Percentiles rank a stretch among this genome's conserved stretches.
phyloP scores from a whole-genome alignment of 2,329 filamentous ascomycete genomes.

The Coniochaeta sp. region DNA sequence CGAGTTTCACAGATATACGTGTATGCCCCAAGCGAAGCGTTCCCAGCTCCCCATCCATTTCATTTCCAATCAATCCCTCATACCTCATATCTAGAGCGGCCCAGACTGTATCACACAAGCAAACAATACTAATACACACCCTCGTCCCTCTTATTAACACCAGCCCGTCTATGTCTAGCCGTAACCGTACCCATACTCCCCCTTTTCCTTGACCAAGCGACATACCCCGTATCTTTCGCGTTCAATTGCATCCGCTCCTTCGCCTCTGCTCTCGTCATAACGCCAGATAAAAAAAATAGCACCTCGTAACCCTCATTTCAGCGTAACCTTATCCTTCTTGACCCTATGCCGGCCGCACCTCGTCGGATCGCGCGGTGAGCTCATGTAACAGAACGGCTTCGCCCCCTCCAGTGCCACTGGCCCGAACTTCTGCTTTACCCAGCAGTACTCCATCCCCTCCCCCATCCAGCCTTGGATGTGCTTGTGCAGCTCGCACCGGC shows the following conservation, averaged over 20 bases:
- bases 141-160: neutral
- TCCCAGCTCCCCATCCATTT: too few relatives aligned
- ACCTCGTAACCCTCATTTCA: slow-evolving; percentile 6
- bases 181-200: neutral
- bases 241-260: slow-evolving; percentile 7
- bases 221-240: neutral
- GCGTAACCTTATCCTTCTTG: slow-evolving; percentile 18
- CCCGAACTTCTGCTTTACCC: slow-evolving; percentile 51
- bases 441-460: slow-evolving; percentile 50
- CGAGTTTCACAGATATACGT: too few relatives aligned
- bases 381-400: slow-evolving; percentile 49
- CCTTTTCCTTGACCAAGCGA: neutral
- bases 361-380: slow-evolving; percentile 50
- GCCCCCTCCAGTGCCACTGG: slow-evolving; percentile 36
- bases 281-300: slow-evolving; percentile 1
- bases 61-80: too few relatives aligned
- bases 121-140: neutral
- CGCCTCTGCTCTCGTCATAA: neutral
- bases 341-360: slow-evolving; percentile 50
- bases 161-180: neutral
- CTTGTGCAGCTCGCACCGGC: slow-evolving; percentile 55
- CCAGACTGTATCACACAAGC: neutral
- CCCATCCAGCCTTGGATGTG: slow-evolving; percentile 57
- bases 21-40: too few relatives aligned
- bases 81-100: too few relatives aligned